Evolutionary conservation across 768 basidiomycete genomes (phyloP).

Genomic region (Serendipita vermifera): DNA sequence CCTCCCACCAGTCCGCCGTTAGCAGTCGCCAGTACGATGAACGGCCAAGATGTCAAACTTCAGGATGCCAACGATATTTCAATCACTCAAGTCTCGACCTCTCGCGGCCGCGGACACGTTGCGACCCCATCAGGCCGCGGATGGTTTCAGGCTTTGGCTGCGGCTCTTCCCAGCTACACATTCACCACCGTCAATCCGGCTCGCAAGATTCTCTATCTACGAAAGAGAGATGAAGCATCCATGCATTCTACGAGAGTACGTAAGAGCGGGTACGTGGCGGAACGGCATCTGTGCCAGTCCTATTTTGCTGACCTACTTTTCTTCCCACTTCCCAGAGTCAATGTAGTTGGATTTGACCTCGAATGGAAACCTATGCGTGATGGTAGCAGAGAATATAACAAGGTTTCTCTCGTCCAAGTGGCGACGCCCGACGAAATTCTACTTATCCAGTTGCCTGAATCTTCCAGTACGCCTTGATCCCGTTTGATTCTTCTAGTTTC

Average conservation of each 20-base stretch:
- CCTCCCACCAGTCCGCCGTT: too few relatives aligned
- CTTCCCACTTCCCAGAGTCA: background rate
- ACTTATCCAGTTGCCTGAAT: background rate
- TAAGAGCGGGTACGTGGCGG: too few relatives aligned
- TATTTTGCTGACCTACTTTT: background rate
- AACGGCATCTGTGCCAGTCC: background rate
- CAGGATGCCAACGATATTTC: too few relatives aligned
- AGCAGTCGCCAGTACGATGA: too few relatives aligned
- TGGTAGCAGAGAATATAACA: background rate
- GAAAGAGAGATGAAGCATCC: background rate
- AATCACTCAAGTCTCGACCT: too few relatives aligned
- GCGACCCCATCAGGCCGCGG: too few relatives aligned
- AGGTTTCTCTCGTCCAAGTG: background rate
- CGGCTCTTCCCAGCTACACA: background rate
- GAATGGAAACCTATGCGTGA: slow-evolving; percentile 1
- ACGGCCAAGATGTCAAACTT: too few relatives aligned
- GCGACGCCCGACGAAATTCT: background rate
- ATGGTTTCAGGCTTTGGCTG: background rate
- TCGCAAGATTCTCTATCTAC: background rate
- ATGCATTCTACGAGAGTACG: too few relatives aligned
- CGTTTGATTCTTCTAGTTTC: background rate
- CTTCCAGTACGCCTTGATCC: background rate
- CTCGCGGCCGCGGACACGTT: too few relatives aligned
- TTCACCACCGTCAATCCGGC: background rate
- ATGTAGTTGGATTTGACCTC: background rate